Conservation (phyloP, 2,329 filamentous ascomycete genomes). For the Myriosclerotinia curreyana region DNA sequence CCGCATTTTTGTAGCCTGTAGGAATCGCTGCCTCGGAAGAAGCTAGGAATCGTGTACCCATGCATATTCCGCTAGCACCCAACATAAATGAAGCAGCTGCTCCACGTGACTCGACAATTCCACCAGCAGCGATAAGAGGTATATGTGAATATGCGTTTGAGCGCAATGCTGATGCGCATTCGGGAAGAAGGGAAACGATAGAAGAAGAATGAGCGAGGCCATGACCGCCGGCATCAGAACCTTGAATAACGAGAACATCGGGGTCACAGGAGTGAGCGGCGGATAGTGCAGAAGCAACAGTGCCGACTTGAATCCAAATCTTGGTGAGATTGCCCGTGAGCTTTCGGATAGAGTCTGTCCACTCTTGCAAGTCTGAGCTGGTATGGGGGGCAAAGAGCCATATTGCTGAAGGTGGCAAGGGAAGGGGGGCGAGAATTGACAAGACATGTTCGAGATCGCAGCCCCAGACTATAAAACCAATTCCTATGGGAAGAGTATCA, state of each 20-base stretch:
- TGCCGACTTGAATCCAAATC: constrained; percentile 42
- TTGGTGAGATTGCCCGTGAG: constrained; percentile 30
- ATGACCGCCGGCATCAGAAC: constrained; percentile 42
- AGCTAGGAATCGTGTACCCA: constrained; percentile 52
- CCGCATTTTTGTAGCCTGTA: constrained; percentile 47
- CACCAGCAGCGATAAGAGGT: constrained; percentile 40
- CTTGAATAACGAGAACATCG: constrained; percentile 42
- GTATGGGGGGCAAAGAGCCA: constrained; percentile 49
- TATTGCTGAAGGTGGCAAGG: constrained; percentile 40
- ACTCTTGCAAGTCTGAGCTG: constrained; percentile 33
- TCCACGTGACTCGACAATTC: constrained; percentile 41
- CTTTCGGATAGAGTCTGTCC: constrained; percentile 36
- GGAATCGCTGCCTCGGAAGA: constrained; percentile 46
- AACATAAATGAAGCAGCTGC: constrained; percentile 40
- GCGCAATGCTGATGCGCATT: constrained; percentile 37
- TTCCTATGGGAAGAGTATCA: constrained; percentile 44
- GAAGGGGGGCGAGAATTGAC: constrained; percentile 35
- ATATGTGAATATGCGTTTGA: constrained; percentile 31
- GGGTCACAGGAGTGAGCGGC: constrained; percentile 31
- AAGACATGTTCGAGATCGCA: constrained; percentile 41
- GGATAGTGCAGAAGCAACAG: constrained; percentile 35
- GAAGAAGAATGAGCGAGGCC: constrained; percentile 37
- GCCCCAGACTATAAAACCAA: constrained; percentile 49
- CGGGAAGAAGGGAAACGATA: constrained; percentile 41
- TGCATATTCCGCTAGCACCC: constrained; percentile 44